A percentile compares a stretch with the other conserved stretches of the same genome.
These are phyloP conservation scores for Leccinellum rugosiceps DNA, from an alignment of 768 basidiomycete species.

Conservation along the genomic window DNA sequence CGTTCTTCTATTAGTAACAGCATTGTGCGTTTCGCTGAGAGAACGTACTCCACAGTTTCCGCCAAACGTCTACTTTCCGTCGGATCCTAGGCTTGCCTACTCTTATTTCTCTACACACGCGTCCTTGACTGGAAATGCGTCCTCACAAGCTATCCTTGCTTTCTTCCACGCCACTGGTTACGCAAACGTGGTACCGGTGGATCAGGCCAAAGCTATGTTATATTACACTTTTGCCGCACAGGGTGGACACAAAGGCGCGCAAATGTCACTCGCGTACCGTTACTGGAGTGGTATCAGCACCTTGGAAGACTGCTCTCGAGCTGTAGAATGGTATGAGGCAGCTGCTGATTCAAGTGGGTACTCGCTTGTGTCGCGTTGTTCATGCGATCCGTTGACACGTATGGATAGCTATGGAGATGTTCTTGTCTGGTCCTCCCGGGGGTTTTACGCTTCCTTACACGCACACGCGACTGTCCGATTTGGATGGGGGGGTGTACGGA, in stretches of 20 bases:
- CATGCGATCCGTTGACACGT: not conserved
- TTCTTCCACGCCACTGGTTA: constrained; percentile 92
- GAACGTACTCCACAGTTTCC: constrained; percentile 50
- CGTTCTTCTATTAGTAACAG: constrained; percentile 19
- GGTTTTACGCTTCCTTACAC: constrained; percentile 83
- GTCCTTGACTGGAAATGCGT: constrained; percentile 70
- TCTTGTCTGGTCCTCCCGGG: constrained; percentile 84
- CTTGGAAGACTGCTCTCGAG: constrained; percentile 77
- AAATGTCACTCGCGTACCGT: constrained; percentile 91
- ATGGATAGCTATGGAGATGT: constrained; percentile 69
- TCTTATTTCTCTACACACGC: constrained; percentile 65
- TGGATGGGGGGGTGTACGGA: constrained; percentile 91
- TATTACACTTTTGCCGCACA: constrained; percentile 95
- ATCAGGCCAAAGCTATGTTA: constrained; percentile 81
- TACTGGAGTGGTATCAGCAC: constrained; percentile 97
- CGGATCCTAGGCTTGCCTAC: constrained; percentile 61
- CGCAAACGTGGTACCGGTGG: constrained; percentile 53
- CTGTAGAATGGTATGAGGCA: constrained; percentile 84
- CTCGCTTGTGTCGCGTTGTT: constrained; percentile 21
- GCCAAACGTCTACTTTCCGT: constrained; percentile 61
- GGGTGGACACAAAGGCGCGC: constrained; percentile 79
- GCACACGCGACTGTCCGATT: constrained; percentile 80
- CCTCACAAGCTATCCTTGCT: constrained; percentile 80
- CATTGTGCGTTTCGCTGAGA: not conserved
- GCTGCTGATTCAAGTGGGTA: constrained; percentile 79